Evolutionary conservation across 345 rosid genomes (phyloP).

Genomic region (Camelina neglecta): DNA sequence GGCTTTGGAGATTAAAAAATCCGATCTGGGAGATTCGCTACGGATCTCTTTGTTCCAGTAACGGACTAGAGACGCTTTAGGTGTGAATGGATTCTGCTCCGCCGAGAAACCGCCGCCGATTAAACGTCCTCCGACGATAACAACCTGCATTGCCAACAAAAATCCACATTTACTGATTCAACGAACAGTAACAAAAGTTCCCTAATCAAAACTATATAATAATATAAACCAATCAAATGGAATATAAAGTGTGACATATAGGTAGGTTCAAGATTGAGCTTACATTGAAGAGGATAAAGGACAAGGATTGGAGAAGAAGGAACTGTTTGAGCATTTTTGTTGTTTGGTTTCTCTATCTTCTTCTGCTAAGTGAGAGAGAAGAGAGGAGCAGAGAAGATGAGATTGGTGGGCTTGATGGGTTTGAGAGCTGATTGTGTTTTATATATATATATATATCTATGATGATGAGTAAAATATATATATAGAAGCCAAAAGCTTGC

Average conservation of each 20-base stretch:
- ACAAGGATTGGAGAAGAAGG: slow-evolving; percentile 38
- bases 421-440: slow-evolving; percentile 14
- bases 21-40: slow-evolving; percentile 50
- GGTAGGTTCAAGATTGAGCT: slow-evolving; percentile 9
- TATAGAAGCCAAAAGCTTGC: slow-evolving; percentile 19
- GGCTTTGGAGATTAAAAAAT: slow-evolving; percentile 73
- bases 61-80: slow-evolving; percentile 73
- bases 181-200: neutral
- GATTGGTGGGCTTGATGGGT: slow-evolving; percentile 42
- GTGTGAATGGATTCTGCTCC: slow-evolving; percentile 71
- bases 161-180: neutral
- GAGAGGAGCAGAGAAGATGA: slow-evolving; percentile 40
- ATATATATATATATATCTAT: slow-evolving; percentile 27
- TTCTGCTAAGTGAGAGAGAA: neutral
- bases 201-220: neutral
- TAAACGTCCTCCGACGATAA: slow-evolving; percentile 38
- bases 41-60: slow-evolving; percentile 87
- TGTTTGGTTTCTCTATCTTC: neutral
- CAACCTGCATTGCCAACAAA: slow-evolving; percentile 51
- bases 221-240: too few species aligned
- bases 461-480: neutral
- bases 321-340: slow-evolving; percentile 40
- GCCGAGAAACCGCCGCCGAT: slow-evolving; percentile 41
- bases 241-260: neutral
- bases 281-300: slow-evolving; percentile 47